A percentile compares a stretch with the other conserved stretches of the same genome.
Evolutionary conservation across 2,329 filamentous ascomycete genomes (phyloP).

Genomic region (Botrytis hyacinthi): DNA sequence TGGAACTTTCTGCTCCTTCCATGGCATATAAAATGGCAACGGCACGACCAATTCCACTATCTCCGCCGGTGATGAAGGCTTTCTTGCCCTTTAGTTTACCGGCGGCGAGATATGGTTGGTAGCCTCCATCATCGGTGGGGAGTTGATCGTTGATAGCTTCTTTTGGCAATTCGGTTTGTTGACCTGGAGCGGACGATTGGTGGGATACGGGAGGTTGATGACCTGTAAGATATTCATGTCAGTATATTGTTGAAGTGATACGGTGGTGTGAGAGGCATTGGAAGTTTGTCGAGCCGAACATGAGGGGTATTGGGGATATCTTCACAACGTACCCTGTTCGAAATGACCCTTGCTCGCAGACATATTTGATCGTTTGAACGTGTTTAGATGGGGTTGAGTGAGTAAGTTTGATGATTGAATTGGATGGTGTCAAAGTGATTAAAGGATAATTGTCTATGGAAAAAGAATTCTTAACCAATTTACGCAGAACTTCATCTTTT

Average conservation of each 20-base stretch:
- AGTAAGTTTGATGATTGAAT: neutral
- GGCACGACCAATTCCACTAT: constrained; percentile 75
- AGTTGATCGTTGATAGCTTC: constrained; percentile 53
- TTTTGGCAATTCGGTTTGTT: constrained; percentile 49
- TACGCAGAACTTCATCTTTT: constrained; percentile 31
- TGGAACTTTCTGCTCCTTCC: constrained; percentile 73
- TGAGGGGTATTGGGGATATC: neutral
- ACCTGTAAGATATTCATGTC: constrained; percentile 38
- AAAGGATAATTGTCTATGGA: constrained; percentile 18
- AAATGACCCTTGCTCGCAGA: constrained; percentile 39
- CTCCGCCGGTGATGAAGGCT: constrained; percentile 77
- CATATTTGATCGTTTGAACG: constrained; percentile 29
- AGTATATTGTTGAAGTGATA: neutral
- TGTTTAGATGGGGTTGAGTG: constrained; percentile 25
- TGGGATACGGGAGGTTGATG: constrained; percentile 51
- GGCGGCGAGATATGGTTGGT: constrained; percentile 69
- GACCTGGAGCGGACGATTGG: constrained; percentile 50
- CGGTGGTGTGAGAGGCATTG: neutral
- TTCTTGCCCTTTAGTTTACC: constrained; percentile 74
- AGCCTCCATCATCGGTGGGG: constrained; percentile 65
- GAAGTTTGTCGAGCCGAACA: neutral
- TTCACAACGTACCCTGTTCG: constrained; percentile 34
- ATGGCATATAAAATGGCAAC: constrained; percentile 75
- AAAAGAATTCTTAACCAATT: constrained; percentile 33
- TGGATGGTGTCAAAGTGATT: neutral